Percentiles rank a stretch among this genome's conserved stretches.
phyloP scores from a whole-genome alignment of 2,329 filamentous ascomycete genomes.

The Trichophyton benhamiae region DNA sequence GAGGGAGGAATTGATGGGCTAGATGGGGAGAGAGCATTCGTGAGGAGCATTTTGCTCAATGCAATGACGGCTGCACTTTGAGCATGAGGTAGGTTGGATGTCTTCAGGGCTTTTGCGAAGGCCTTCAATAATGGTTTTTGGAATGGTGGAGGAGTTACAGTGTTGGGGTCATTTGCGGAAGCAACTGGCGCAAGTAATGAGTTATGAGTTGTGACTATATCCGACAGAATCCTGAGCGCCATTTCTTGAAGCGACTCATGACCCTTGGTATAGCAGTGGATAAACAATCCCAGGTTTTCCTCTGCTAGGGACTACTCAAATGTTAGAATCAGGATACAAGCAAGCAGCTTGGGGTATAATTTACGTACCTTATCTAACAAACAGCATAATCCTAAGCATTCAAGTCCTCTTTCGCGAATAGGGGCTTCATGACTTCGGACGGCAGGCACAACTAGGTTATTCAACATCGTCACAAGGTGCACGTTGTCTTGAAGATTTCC shows the following conservation, averaged over 20 bases:
- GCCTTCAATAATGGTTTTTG: constrained; percentile 63
- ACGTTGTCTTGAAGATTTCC: constrained; percentile 80
- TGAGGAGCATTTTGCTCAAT: constrained; percentile 74
- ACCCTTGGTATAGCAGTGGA: constrained; percentile 91
- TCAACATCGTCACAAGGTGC: constrained; percentile 92
- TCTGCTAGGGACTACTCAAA: constrained; percentile 58
- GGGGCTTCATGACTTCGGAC: constrained; percentile 87
- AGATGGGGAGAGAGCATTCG: constrained; percentile 31
- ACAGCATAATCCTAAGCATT: constrained; percentile 83
- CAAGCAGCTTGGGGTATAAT: neutral
- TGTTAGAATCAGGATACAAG: neutral
- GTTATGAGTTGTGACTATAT: constrained; percentile 83
- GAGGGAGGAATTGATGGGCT: constrained; percentile 38
- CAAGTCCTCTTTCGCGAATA: constrained; percentile 76
- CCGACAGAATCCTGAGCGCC: constrained; percentile 79
- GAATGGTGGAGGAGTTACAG: constrained; percentile 37
- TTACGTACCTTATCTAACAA: constrained; percentile 62
- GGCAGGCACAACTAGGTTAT: constrained; percentile 90
- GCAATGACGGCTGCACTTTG: constrained; percentile 72
- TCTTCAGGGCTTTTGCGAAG: constrained; percentile 70
- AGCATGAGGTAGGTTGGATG: constrained; percentile 56
- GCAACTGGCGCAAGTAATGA: constrained; percentile 54
- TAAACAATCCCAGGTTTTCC: constrained; percentile 83
- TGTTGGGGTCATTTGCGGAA: constrained; percentile 32
- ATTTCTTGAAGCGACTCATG: constrained; percentile 82